These are phyloP conservation scores for Vicia villosa DNA, from an alignment of 306 rosid species.

Conservation along the genomic window DNA sequence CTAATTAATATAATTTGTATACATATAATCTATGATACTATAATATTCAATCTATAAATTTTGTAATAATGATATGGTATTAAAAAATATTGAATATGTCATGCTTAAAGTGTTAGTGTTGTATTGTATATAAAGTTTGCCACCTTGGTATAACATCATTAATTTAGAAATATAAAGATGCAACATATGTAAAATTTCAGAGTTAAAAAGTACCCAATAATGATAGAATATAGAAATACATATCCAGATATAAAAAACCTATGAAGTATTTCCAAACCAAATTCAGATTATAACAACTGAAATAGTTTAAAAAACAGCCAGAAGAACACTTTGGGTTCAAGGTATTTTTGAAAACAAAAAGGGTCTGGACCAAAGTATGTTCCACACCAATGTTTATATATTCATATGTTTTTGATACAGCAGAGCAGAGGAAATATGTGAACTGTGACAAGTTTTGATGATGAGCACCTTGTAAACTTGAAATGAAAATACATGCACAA, in stretches of 20 bases:
- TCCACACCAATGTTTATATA: background rate
- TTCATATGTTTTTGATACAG: slow-evolving; percentile 15
- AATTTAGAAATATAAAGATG: background rate
- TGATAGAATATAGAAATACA: no score
- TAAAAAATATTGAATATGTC: no score
- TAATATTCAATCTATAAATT: no score
- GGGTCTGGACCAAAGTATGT: background rate
- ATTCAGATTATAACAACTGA: background rate
- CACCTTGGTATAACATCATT: no score
- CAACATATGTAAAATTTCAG: background rate
- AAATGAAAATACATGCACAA: slow-evolving; percentile 19
- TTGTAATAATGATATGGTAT: no score
- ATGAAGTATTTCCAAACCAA: background rate
- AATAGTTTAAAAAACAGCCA: background rate
- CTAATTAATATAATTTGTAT: no score
- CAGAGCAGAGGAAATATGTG: background rate
- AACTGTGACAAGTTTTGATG: slow-evolving; percentile 9
- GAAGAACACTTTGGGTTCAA: background rate
- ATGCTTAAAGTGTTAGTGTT: no score
- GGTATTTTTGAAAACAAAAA: background rate
- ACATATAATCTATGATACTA: no score
- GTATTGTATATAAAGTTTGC: no score
- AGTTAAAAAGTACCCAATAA: background rate
- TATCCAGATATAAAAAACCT: no score
- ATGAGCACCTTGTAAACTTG: slow-evolving; percentile 15